These are phyloP conservation scores for Prinsepia uniflora DNA, from an alignment of 306 rosid species.

Conservation along the genomic window DNA sequence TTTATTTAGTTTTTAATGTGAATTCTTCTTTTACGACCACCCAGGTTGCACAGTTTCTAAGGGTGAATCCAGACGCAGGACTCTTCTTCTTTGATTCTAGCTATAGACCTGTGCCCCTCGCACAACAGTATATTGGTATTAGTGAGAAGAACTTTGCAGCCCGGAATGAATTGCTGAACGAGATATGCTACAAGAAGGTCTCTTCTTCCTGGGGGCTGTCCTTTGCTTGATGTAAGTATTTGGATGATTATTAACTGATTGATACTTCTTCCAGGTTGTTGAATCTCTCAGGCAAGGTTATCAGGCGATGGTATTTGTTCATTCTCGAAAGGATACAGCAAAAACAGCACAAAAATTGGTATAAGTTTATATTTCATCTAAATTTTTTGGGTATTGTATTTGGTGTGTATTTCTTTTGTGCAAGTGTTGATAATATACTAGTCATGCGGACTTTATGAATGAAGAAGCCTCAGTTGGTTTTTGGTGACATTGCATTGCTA, in stretches of 20 bases:
- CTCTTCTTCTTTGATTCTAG: constrained; percentile 95
- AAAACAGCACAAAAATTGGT: constrained; percentile 93
- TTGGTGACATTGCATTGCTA: neutral
- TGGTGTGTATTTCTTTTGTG: constrained; percentile 25
- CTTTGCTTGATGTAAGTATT: constrained; percentile 21
- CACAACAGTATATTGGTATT: constrained; percentile 93
- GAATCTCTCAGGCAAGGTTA: constrained; percentile 86
- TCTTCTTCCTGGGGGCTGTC: constrained; percentile 26
- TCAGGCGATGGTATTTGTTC: constrained; percentile 97
- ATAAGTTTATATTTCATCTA: constrained; percentile 19
- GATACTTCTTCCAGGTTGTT: constrained; percentile 52
- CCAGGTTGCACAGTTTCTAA: constrained; percentile 92
- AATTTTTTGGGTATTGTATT: constrained; percentile 20
- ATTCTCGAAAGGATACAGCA: constrained; percentile 91
- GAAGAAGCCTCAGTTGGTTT: neutral
- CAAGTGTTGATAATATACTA: neutral
- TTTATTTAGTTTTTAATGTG: constrained; percentile 13
- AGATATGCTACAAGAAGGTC: constrained; percentile 93
- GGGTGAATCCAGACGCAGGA: constrained; percentile 90
- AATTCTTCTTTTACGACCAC: constrained; percentile 19
- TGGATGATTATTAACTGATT: constrained; percentile 22
- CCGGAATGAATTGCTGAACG: constrained; percentile 77
- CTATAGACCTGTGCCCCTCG: constrained; percentile 98
- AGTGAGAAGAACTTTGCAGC: constrained; percentile 83
- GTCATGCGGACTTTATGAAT: neutral